Evolutionary conservation across 2,329 filamentous ascomycete genomes (phyloP), one percentile per base, ranked within the genome.

Genomic region (Aspergillus puulaauensis): DNA sequence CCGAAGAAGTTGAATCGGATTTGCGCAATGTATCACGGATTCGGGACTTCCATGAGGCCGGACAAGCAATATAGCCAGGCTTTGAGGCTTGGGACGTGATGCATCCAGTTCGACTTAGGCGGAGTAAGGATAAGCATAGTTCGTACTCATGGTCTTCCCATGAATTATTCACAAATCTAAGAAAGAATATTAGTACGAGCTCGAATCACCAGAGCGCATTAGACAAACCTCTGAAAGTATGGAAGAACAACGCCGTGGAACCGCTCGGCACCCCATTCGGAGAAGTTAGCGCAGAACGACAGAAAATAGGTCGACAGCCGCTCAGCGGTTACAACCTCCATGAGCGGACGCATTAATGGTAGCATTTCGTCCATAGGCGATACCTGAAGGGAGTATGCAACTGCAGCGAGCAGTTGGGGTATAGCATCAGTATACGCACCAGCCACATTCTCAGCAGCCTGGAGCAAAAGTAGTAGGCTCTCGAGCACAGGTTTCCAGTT

Each of bases 361-460:
- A 96, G 86, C 37, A 96, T 77, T 6, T 88, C 83, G 66, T 96
- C 90, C 70, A 96, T 86, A 1, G 93, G 87, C 6, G 91, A 89
- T 64, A 86, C 83, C 64, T 91, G 87, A 71, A 96, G 86, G 3
- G 88, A 78, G 56, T 93, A 86, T 17, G 90, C 81, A 19, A 80
- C 70, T 12, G 80, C 70, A 17, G 76, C 76, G 4, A 85, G 73
- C 11, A 82, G 66, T 23, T 70, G 64, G 24, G 71, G 68, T 19
- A 70, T 65, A 12, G 68, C 63, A 27, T 62, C 60, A 8, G 68
- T 54, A 59, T 66, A 66, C 66, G 64, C 61, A 39, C 65, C 62
- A 14, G 65, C 56, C 12, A 52, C 61, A 17, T 64, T 55, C 15
- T 68, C 61, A 46, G 69, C 67, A 46, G 71, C 65, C 45, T 80